Evolutionary conservation across 2,329 filamentous ascomycete species (phyloP).

Genomic region (Fulvia fulva): DNA sequence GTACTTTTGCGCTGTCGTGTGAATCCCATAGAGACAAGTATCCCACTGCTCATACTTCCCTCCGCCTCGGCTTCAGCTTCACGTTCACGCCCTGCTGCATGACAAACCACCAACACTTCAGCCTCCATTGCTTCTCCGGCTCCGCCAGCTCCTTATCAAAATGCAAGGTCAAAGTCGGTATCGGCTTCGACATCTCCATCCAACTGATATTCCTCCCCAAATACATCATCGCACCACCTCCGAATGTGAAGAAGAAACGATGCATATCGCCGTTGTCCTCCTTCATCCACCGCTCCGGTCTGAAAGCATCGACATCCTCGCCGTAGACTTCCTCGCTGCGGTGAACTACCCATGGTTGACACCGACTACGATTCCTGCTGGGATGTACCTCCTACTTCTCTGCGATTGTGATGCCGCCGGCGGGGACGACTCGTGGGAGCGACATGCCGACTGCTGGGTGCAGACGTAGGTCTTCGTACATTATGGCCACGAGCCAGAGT

Average conservation of each 20-base stretch:
- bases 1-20: too few species aligned
- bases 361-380: constrained; percentile 15
- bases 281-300: constrained; percentile 8
- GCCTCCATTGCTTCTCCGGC: constrained; percentile 26
- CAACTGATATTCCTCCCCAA: constrained; percentile 29
- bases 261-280: constrained; percentile 9
- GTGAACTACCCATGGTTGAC: constrained; percentile 2
- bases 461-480: constrained; percentile 26
- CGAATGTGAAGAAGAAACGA: constrained; percentile 24
- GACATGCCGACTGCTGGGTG: constrained; percentile 24
- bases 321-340: constrained; percentile 31
- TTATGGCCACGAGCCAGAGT: constrained; percentile 26
- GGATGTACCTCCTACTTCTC: constrained; percentile 32
- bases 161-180: constrained; percentile 23
- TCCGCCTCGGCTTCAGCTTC: constrained; percentile 9
- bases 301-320: constrained; percentile 4
- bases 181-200: constrained; percentile 27
- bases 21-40: not conserved
- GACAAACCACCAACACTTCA: constrained; percentile 29
- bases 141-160: constrained; percentile 9
- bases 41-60: not conserved
- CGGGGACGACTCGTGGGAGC: constrained; percentile 22
- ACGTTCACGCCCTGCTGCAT: constrained; percentile 28
- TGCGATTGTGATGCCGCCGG: constrained; percentile 17
- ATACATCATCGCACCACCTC: constrained; percentile 33